A percentile compares a stretch with the other conserved stretches of the same genome.
These are phyloP conservation scores for Aciculosporium take DNA, from an alignment of 2,329 filamentous ascomycete species.

Conservation along the genomic window DNA sequence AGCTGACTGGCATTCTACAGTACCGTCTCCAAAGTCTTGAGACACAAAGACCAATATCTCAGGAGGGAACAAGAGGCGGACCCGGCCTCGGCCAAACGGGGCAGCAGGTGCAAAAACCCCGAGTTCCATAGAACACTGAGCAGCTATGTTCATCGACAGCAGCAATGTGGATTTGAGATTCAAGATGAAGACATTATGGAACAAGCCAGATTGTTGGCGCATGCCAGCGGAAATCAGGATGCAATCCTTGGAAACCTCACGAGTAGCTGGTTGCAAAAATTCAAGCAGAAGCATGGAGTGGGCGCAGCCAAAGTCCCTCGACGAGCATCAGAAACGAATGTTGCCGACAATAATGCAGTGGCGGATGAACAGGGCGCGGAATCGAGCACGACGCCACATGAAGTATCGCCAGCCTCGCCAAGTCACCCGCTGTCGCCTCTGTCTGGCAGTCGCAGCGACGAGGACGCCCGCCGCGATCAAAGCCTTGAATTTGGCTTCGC, in stretches of 20 bases:
- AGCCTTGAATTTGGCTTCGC: conserved; percentile 19
- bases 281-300: conserved; percentile 73
- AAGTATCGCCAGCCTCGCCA: conserved; percentile 61
- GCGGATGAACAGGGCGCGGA: conserved; percentile 15
- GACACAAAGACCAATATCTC: conserved; percentile 89
- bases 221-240: conserved; percentile 53
- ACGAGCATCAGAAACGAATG: conserved; percentile 53
- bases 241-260: conserved; percentile 57
- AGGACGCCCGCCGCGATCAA: conserved; percentile 42
- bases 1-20: conserved; percentile 32
- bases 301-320: conserved; percentile 35
- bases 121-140: conserved; percentile 85
- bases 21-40: conserved; percentile 95
- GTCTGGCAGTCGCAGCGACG: conserved; percentile 55
- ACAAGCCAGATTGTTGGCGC: conserved; percentile 70
- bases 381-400: conserved; percentile 30
- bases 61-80: conserved; percentile 62
- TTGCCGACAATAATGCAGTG: conserved; percentile 49
- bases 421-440: conserved; percentile 51
- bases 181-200: conserved; percentile 73
- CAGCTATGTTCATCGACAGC: conserved; percentile 74
- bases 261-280: conserved; percentile 78
- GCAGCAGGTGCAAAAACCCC: conserved; percentile 67
- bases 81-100: conserved; percentile 44
- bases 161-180: conserved; percentile 58